Conservation (phyloP, 2,329 filamentous ascomycete genomes). For the Microsporum canis region DNA sequence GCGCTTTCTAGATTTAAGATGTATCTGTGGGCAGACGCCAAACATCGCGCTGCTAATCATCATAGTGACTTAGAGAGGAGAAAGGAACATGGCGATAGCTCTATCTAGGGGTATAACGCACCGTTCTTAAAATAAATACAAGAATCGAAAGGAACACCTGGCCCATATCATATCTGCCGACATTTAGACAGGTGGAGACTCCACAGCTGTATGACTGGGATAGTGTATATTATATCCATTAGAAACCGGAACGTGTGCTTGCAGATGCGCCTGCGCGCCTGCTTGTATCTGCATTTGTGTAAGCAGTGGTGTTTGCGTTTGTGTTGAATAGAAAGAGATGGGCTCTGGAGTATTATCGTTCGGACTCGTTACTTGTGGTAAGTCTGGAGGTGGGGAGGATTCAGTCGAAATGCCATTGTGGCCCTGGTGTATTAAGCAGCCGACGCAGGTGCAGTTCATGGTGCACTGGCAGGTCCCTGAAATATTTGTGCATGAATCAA, state of each 20-base stretch:
- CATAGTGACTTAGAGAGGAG: not conserved
- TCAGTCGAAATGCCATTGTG: constrained; percentile 36
- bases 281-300: not conserved
- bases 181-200: not conserved
- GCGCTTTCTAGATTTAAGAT: not conserved
- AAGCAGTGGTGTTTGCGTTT: not conserved
- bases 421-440: constrained; percentile 42
- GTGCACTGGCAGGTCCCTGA: constrained; percentile 44
- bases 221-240: not conserved
- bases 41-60: not conserved
- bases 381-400: constrained; percentile 12
- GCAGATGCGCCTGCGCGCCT: not conserved
- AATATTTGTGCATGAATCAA: constrained; percentile 35
- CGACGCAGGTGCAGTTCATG: constrained; percentile 42
- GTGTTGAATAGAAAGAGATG: not conserved
- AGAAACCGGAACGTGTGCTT: not conserved
- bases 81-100: not conserved
- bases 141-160: not conserved
- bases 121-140: not conserved
- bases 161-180: not conserved
- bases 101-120: constrained; percentile 7
- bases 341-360: not conserved
- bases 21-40: not conserved
- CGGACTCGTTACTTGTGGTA: not conserved
- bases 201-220: not conserved